Conservation (phyloP, 2,329 filamentous ascomycete genomes). For the Fusarium sp. region DNA sequence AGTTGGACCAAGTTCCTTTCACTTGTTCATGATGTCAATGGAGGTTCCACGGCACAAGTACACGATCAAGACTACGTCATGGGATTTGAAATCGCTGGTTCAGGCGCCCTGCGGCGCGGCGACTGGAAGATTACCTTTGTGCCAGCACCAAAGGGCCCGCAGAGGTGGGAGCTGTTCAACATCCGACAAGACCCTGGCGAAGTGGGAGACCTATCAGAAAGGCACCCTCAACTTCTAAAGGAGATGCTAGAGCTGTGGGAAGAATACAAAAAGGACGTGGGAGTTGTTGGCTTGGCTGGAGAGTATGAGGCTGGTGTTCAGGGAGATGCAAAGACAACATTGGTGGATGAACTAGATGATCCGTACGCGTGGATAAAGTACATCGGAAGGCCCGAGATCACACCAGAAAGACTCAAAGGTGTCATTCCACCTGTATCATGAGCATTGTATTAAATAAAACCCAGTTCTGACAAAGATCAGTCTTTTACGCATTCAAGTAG, state of each 20-base stretch:
- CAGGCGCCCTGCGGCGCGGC: slow-evolving; percentile 66
- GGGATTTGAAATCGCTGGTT: slow-evolving; percentile 72
- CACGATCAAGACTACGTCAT: slow-evolving; percentile 58
- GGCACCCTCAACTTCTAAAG: slow-evolving; percentile 58
- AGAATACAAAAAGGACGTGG: slow-evolving; percentile 29
- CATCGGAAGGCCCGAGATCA: slow-evolving; percentile 23
- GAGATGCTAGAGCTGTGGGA: slow-evolving; percentile 25
- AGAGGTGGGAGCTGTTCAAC: slow-evolving; percentile 72
- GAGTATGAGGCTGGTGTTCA: neutral
- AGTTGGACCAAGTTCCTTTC: slow-evolving; percentile 26
- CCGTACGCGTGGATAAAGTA: slow-evolving; percentile 37
- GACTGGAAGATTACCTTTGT: slow-evolving; percentile 73
- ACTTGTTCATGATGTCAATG: neutral
- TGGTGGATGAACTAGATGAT: slow-evolving; percentile 25
- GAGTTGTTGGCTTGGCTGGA: slow-evolving; percentile 22
- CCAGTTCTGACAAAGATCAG: too few relatives aligned
- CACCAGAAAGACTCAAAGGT: slow-evolving; percentile 4
- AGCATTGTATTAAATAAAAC: neutral
- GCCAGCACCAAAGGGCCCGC: slow-evolving; percentile 62
- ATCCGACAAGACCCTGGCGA: slow-evolving; percentile 68
- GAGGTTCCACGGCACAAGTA: slow-evolving; percentile 26
- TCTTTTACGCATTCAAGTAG: neutral
- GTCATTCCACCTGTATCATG: slow-evolving; percentile 13
- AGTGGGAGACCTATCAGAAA: slow-evolving; percentile 60
- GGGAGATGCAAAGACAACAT: neutral